phyloP scores from a whole-genome alignment of 768 basidiomycete species.

The Butyriboletus loyo region DNA sequence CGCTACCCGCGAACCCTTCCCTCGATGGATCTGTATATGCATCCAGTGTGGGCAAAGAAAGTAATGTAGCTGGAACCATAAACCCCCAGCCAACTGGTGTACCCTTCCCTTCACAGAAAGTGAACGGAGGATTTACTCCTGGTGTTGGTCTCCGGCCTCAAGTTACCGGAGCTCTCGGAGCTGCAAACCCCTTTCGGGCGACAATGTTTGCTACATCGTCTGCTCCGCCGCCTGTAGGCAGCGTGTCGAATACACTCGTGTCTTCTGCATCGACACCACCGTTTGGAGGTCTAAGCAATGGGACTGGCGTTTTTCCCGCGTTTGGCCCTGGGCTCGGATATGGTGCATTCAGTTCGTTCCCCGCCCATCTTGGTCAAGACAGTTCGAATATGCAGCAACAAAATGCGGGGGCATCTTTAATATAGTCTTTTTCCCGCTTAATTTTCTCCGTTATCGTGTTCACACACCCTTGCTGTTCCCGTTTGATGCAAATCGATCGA shows the following conservation, averaged over 20 bases:
- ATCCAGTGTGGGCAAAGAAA: constrained; percentile 14
- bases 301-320: background rate
- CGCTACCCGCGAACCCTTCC: constrained; percentile 20
- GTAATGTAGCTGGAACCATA: constrained; percentile 26
- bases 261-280: constrained; percentile 27
- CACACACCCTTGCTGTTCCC: background rate
- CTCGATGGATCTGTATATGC: constrained; percentile 10
- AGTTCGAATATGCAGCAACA: constrained; percentile 35
- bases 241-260: constrained; percentile 6
- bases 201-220: constrained; percentile 49
- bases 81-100: constrained; percentile 36
- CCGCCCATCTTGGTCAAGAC: constrained; percentile 19
- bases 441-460: background rate
- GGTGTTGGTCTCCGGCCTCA: constrained; percentile 56
- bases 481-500: background rate
- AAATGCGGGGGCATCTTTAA: constrained; percentile 46
- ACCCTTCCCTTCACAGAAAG: constrained; percentile 1
- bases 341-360: constrained; percentile 23
- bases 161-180: constrained; percentile 50
- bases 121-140: constrained; percentile 27
- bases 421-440: constrained; percentile 32
- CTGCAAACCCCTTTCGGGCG: constrained; percentile 63
- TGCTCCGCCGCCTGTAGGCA: constrained; percentile 6
- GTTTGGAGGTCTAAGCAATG: constrained; percentile 22
- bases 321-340: constrained; percentile 19